Percentiles rank a stretch among this genome's conserved stretches.
Conservation (phyloP, 1,284 basidiomycete species). For the Sphaerobolus stellatus region DNA sequence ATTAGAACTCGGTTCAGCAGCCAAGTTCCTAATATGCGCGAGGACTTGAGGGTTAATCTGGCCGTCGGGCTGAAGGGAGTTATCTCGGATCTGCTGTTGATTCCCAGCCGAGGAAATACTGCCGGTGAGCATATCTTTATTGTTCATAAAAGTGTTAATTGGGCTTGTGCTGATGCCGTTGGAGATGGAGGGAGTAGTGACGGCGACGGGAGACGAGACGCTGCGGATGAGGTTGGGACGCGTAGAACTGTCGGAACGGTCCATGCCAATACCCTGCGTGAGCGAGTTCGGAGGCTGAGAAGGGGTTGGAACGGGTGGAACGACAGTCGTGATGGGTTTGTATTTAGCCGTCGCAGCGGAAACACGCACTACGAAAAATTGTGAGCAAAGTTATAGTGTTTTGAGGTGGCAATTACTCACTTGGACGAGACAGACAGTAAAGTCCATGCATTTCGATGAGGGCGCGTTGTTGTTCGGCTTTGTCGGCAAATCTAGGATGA, state of each 20-base stretch:
- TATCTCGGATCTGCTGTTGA: neutral
- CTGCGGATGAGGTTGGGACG: neutral
- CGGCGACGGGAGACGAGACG: neutral
- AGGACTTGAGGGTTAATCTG: conserved; percentile 10
- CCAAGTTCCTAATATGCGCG: conserved; percentile 8
- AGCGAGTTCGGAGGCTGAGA: neutral
- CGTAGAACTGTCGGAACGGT: neutral
- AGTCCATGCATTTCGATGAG: conserved; percentile 88
- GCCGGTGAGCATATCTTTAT: neutral
- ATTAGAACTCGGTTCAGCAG: neutral
- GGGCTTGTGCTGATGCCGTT: neutral
- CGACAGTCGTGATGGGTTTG: conserved; percentile 43
- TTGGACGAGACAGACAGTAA: conserved; percentile 81
- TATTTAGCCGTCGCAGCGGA: conserved; percentile 87
- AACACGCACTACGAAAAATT: conserved; percentile 65
- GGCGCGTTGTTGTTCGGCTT: conserved; percentile 83
- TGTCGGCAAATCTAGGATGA: conserved; percentile 71
- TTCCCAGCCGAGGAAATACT: neutral
- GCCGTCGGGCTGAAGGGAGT: neutral
- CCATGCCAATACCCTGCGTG: neutral
- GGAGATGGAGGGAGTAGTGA: neutral
- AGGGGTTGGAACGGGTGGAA: conserved; percentile 26
- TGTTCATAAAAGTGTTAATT: neutral
- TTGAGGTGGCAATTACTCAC: conserved; percentile 46
- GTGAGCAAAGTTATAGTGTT: conserved; percentile 29